phyloP scores from a whole-genome alignment of 2,329 filamentous ascomycete species.

The Phyllosticta ampelicida region DNA sequence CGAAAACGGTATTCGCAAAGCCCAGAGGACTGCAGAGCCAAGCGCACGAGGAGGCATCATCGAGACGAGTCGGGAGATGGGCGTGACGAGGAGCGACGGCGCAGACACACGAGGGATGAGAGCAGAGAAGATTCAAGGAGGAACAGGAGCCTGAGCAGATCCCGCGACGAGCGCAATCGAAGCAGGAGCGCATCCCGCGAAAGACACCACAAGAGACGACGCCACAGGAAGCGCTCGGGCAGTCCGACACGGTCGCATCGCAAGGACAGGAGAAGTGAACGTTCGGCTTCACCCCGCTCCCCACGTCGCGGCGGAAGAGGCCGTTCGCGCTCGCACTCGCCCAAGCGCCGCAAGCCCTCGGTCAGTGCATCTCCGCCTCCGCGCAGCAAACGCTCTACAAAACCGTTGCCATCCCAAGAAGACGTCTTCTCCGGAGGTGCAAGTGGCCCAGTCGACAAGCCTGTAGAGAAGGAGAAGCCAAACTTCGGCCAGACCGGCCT shows the following conservation, averaged over 20 bases:
- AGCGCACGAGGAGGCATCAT: background rate
- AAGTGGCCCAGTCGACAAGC: slow-evolving; percentile 17
- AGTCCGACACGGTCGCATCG: slow-evolving; percentile 20
- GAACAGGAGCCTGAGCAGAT: slow-evolving; percentile 13
- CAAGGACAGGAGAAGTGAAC: background rate
- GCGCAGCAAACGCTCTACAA: slow-evolving; percentile 30
- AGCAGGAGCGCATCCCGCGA: slow-evolving; percentile 11
- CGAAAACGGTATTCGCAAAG: slow-evolving; percentile 19
- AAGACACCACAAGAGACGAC: slow-evolving; percentile 5
- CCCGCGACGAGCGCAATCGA: slow-evolving; percentile 5
- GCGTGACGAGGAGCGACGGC: background rate
- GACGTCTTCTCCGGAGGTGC: slow-evolving; percentile 30
- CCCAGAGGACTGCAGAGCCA: slow-evolving; percentile 15
- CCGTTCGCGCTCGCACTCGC: slow-evolving; percentile 16
- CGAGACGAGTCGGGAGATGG: background rate
- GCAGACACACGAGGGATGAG: background rate
- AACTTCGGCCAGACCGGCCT: slow-evolving; percentile 75
- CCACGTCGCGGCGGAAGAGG: slow-evolving; percentile 13
- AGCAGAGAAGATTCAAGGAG: slow-evolving; percentile 4
- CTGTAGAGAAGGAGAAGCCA: slow-evolving; percentile 65
- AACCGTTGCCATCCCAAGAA: slow-evolving; percentile 36
- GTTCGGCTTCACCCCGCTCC: slow-evolving; percentile 1
- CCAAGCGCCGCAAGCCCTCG: slow-evolving; percentile 25
- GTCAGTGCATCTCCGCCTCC: slow-evolving; percentile 29
- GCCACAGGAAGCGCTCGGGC: slow-evolving; percentile 14